A percentile compares a stretch with the other conserved stretches of the same genome.
Conservation (phyloP, 2,329 filamentous ascomycete species). For the Periconia sp. region DNA sequence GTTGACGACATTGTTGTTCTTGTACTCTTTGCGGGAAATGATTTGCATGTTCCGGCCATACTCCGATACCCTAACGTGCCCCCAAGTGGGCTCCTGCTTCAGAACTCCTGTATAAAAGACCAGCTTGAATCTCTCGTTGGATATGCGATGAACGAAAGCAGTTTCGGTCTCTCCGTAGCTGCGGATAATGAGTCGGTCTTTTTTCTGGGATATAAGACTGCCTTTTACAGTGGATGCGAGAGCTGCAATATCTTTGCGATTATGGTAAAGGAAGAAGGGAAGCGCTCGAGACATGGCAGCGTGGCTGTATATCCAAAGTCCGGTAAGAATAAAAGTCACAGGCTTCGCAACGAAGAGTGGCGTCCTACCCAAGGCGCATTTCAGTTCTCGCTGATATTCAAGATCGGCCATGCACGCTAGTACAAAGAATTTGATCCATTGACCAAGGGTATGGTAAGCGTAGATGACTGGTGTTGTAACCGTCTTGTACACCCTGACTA, state of each 20-base stretch:
- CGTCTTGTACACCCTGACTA: slow-evolving; percentile 24
- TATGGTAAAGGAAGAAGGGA: slow-evolving; percentile 53
- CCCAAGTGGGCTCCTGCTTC: slow-evolving; percentile 49
- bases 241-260: slow-evolving; percentile 50
- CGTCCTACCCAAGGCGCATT: slow-evolving; percentile 45
- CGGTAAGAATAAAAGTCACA: slow-evolving; percentile 45
- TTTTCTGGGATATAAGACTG: slow-evolving; percentile 51
- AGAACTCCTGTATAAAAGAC: slow-evolving; percentile 40
- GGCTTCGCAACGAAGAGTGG: slow-evolving; percentile 41
- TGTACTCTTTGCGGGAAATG: slow-evolving; percentile 48
- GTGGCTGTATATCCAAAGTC: slow-evolving; percentile 53
- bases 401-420: slow-evolving; percentile 55
- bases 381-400: slow-evolving; percentile 55
- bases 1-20: slow-evolving; percentile 47
- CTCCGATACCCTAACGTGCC: slow-evolving; percentile 50
- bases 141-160: slow-evolving; percentile 48
- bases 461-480: slow-evolving; percentile 42
- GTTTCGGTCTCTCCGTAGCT: slow-evolving; percentile 53
- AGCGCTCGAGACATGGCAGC: slow-evolving; percentile 47
- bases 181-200: slow-evolving; percentile 51
- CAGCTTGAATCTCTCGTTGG: slow-evolving; percentile 42
- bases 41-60: slow-evolving; percentile 53
- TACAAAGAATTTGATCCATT: slow-evolving; percentile 52
- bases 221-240: slow-evolving; percentile 55
- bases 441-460: slow-evolving; percentile 47